Evolutionary conservation across 2,329 filamentous ascomycete genomes (phyloP).

Genomic region (Aspergillus sp.): DNA sequence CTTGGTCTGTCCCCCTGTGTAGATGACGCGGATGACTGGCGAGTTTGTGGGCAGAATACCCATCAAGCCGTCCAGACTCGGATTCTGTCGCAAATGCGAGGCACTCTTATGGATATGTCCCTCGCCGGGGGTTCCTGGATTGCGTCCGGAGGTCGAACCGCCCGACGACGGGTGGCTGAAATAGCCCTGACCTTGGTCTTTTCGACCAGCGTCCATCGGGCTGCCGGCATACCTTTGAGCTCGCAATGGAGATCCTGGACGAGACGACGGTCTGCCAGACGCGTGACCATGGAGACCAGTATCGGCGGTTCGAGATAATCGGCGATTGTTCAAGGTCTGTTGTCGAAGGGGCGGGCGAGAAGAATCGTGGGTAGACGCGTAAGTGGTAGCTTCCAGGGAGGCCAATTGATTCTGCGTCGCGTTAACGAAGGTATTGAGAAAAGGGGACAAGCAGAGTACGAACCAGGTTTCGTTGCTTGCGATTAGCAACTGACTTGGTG

Average conservation of each 20-base stretch:
- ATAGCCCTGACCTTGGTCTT: slow-evolving; percentile 53
- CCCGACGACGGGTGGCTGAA: slow-evolving; percentile 56
- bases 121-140: slow-evolving; percentile 63
- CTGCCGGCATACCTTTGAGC: slow-evolving; percentile 62
- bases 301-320: slow-evolving; percentile 56
- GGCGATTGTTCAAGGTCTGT: slow-evolving; percentile 56
- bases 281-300: slow-evolving; percentile 41
- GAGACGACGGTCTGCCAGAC: slow-evolving; percentile 59
- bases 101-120: slow-evolving; percentile 63
- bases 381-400: slow-evolving; percentile 66
- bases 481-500: slow-evolving; percentile 72
- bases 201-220: slow-evolving; percentile 54
- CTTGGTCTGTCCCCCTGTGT: slow-evolving; percentile 85
- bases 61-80: slow-evolving; percentile 83
- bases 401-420: slow-evolving; percentile 75
- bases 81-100: slow-evolving; percentile 74
- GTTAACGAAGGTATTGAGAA: slow-evolving; percentile 15
- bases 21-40: slow-evolving; percentile 89
- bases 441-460: slow-evolving; percentile 24
- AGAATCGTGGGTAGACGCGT: slow-evolving; percentile 59
- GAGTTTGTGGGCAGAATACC: slow-evolving; percentile 81
- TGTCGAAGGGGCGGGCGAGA: slow-evolving; percentile 60
- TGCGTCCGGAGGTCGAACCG: slow-evolving; percentile 54
- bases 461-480: slow-evolving; percentile 84
- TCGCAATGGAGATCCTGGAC: slow-evolving; percentile 70